A percentile compares a stretch with the other conserved stretches of the same genome.
Conservation (phyloP, 106 monocot species). For the Agapanthus africanus region DNA sequence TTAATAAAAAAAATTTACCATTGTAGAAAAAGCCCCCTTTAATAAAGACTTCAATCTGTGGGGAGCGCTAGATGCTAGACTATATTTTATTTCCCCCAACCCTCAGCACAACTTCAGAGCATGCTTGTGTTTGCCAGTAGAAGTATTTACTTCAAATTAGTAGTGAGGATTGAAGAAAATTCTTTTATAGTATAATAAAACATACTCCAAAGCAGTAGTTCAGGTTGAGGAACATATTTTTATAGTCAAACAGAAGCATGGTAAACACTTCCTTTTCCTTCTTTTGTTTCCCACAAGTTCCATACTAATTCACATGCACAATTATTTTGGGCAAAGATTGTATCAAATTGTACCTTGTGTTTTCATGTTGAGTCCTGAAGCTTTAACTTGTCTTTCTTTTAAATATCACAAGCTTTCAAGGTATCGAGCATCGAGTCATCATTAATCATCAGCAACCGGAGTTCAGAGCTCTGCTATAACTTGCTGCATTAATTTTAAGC, state of each 20-base stretch:
- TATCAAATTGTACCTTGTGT: not conserved
- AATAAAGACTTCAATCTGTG: too few relatives aligned
- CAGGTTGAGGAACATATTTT: not conserved
- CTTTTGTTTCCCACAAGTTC: not conserved
- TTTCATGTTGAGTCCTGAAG: not conserved
- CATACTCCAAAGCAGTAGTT: too few relatives aligned
- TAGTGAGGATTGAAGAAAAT: too few relatives aligned
- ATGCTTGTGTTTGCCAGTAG: too few relatives aligned
- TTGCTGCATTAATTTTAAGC: constrained; percentile 24
- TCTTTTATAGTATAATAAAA: too few relatives aligned
- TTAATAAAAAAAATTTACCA: too few relatives aligned
- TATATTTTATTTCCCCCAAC: too few relatives aligned
- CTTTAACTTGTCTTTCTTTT: constrained; percentile 3
- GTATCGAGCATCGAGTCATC: constrained; percentile 7
- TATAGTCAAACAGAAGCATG: not conserved
- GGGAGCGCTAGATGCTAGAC: too few relatives aligned
- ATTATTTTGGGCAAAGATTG: not conserved
- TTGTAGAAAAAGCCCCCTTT: too few relatives aligned
- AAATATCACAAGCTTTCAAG: constrained; percentile 6
- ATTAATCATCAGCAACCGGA: not conserved
- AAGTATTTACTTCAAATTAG: too few relatives aligned
- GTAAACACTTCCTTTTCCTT: not conserved
- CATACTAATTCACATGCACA: not conserved
- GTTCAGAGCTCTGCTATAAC: not conserved
- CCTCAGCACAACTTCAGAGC: too few relatives aligned